phyloP scores from a whole-genome alignment of 2,329 filamentous ascomycete species.

The Xylaria arbuscula region DNA sequence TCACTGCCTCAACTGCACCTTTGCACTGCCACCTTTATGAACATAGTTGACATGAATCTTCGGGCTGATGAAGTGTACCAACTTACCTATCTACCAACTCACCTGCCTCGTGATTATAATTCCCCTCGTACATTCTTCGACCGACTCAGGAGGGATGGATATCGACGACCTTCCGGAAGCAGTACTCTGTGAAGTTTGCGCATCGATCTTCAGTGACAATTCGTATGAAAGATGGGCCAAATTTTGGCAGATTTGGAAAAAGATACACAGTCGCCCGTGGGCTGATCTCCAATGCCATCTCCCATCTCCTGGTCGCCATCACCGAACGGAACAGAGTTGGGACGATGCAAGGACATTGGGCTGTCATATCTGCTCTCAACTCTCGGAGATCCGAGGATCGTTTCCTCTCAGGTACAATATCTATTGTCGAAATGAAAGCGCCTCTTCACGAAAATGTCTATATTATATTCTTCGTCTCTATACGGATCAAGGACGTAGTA shows the following conservation, averaged over 20 bases:
- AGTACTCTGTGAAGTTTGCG: conserved; percentile 5
- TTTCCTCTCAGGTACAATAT: conserved; percentile 6
- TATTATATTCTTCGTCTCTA: no score
- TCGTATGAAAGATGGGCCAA: conserved; percentile 19
- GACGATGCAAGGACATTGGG: not conserved
- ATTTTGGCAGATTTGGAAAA: not conserved
- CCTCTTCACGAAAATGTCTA: not conserved
- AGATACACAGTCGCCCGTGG: not conserved
- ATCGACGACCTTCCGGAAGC: not conserved
- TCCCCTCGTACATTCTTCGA: not conserved
- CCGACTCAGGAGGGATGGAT: not conserved
- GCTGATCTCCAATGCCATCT: no score
- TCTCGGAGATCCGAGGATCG: not conserved
- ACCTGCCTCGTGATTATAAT: not conserved
- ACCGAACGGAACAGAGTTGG: not conserved
- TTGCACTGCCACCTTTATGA: not conserved
- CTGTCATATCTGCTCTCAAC: conserved; percentile 13
- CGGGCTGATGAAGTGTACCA: not conserved
- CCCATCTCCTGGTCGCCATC: not conserved
- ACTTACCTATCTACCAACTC: not conserved
- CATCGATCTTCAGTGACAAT: conserved; percentile 17
- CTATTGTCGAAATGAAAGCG: not conserved
- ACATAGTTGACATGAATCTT: not conserved
- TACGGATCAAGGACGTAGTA: no score
- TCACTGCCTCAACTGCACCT: no score